A percentile compares a stretch with the other conserved stretches of the same genome.
phyloP scores from a whole-genome alignment of 1,139 yeast species.

The Taiozyma sp. region DNA sequence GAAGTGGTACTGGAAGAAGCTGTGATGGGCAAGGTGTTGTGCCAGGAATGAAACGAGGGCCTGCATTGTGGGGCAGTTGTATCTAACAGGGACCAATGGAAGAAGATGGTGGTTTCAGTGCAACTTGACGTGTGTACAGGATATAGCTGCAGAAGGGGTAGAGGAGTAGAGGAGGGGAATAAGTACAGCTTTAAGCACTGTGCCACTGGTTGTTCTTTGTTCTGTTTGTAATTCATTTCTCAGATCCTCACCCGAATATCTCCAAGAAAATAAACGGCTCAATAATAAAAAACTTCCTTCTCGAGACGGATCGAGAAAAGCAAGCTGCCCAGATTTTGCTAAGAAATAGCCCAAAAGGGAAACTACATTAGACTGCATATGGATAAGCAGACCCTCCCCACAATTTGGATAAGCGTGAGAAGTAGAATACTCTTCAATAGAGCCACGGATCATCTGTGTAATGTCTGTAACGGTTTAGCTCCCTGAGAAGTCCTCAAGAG shows the following conservation, averaged over 20 bases:
- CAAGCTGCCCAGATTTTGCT: not conserved
- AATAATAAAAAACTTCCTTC: not conserved
- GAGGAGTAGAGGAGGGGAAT: not conserved
- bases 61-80: not conserved
- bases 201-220: not conserved
- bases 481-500: not conserved
- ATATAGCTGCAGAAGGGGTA: not conserved
- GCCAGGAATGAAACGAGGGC: not conserved
- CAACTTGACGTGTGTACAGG: no score
- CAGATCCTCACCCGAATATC: not conserved
- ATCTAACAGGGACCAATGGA: not conserved
- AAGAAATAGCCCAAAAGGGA: not conserved
- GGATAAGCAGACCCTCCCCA: not conserved
- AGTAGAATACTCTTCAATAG: not conserved
- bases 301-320: not conserved
- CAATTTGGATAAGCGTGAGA: not conserved
- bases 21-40: constrained; percentile 1
- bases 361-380: not conserved
- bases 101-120: not conserved
- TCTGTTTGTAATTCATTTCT: not conserved
- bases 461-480: no score
- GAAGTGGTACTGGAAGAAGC: constrained; percentile 19
- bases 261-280: not conserved
- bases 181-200: not conserved
- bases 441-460: not conserved